A percentile compares a stretch with the other conserved stretches of the same genome.
Evolutionary conservation across 768 basidiomycete genomes (phyloP).

Genomic region (Daedaleopsis nitida): DNA sequence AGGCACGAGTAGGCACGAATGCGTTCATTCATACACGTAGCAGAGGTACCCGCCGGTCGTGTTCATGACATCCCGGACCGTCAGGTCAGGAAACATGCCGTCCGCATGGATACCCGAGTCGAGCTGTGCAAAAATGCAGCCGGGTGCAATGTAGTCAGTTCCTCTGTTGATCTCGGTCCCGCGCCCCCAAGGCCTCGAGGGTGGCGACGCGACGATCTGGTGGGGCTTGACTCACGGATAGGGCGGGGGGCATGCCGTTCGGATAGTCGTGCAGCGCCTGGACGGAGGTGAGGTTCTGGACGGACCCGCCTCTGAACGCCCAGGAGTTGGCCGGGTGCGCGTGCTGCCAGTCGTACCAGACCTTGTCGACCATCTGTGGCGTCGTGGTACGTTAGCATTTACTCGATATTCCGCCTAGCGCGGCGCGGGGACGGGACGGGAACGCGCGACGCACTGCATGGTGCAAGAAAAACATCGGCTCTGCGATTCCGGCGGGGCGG

Average conservation of each 20-base stretch:
- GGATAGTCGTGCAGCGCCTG: constrained; percentile 28
- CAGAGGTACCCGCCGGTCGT: constrained; percentile 38
- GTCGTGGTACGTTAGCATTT: not conserved
- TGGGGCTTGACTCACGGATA: constrained; percentile 26
- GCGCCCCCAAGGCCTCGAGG: too few species aligned
- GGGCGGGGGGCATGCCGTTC: constrained; percentile 28
- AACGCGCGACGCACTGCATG: not conserved
- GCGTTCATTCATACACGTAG: constrained; percentile 37
- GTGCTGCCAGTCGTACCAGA: constrained; percentile 41
- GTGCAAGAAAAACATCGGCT: not conserved
- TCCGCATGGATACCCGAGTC: constrained; percentile 30
- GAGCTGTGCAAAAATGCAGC: constrained; percentile 23
- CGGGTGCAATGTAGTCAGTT: not conserved
- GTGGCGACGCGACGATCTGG: too few species aligned
- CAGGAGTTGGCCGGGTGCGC: constrained; percentile 25
- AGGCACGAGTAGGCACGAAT: too few species aligned
- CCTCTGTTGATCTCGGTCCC: too few species aligned
- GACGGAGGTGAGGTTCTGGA: constrained; percentile 27
- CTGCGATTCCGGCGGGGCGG: too few species aligned
- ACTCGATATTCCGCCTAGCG: too few species aligned
- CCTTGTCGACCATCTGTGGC: constrained; percentile 38
- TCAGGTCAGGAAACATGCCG: constrained; percentile 28
- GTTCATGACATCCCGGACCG: constrained; percentile 32
- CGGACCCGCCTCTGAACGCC: constrained; percentile 35
- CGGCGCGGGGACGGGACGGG: not conserved